Evolutionary conservation across 306 rosid genomes (phyloP), one percentile per base, ranked within the genome.

Genomic region (Pueraria montana): DNA sequence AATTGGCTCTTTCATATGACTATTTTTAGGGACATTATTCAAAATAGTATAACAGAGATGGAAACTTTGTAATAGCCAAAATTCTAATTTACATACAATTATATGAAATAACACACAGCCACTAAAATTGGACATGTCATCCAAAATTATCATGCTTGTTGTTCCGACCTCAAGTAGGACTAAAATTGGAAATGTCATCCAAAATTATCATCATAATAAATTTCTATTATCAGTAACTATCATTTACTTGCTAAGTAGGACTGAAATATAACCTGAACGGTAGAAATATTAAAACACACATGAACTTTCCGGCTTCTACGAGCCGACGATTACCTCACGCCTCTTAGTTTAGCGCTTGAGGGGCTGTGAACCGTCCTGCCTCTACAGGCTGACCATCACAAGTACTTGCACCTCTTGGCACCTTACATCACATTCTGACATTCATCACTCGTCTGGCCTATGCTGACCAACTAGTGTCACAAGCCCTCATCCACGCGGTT

Each of bases 1-100:
- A 8, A 63, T 64, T 62, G 73, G 53, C 76, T 80, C 21, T 84
- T 84, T 78, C 53, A 49, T 27, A 18, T 48, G 80, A 53, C 0
- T 46, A 11, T 46, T 16, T 56, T 56, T 5, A 58, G 14, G 2
- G 34, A 21, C 16, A 10, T 23, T 23, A 26, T 58, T 58, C 16
- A 21, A 18, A 21, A 23, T 58, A 58, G 32, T 58, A 21, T 21
- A 23, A 23, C 64, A 21, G 32, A 58, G 32, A 58, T 21, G 64
- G 64, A 58, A 58, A 21, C 16, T 11, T 23, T 21, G 32, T 10
- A 58, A 58, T 58, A 10, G 32, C 16, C 32, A 58, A 21, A 3
- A 58, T 58, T 58, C 59, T n/a, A 18, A n/a, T n/a, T 53, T 18
- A n/a, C 24, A 55, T 55, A 55, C 11, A 20, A 55, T 55, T 23